These are phyloP conservation scores for Moesziomyces sp. DNA, from an alignment of 1,284 basidiomycete genomes.

Conservation along the genomic window DNA sequence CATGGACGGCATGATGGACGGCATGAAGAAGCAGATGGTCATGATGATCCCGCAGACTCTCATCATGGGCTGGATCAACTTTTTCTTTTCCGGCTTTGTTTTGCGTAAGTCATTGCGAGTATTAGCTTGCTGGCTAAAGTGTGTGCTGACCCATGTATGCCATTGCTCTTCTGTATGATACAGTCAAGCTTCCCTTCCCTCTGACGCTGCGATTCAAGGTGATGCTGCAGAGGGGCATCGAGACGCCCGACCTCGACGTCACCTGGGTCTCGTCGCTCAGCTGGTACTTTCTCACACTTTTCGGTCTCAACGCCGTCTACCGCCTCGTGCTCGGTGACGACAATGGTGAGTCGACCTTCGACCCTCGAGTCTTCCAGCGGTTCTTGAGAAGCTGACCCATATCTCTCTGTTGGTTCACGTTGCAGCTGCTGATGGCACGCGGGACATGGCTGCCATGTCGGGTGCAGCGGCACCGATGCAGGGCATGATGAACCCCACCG, in stretches of 20 bases:
- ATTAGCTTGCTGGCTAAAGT: too few species aligned
- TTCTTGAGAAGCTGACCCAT: neutral
- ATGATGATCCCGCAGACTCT: constrained; percentile 76
- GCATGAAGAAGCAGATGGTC: constrained; percentile 98
- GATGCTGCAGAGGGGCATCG: constrained; percentile 96
- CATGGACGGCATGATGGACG: constrained; percentile 99
- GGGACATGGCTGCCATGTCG: constrained; percentile 64
- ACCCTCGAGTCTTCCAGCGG: too few species aligned
- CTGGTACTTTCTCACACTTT: constrained; percentile 99
- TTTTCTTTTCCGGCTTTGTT: constrained; percentile 98
- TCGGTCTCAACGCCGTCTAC: constrained; percentile 95
- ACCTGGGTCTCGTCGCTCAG: constrained; percentile 98
- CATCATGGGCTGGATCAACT: constrained; percentile 99
- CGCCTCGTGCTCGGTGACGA: constrained; percentile 89
- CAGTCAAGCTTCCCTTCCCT: constrained; percentile 92
- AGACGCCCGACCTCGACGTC: constrained; percentile 96
- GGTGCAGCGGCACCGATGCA: constrained; percentile 50
- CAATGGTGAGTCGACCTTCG: constrained; percentile 75
- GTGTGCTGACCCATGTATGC: neutral
- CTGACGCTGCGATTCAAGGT: constrained; percentile 96
- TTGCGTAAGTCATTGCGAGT: constrained; percentile 75
- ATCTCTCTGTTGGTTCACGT: neutral
- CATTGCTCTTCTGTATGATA: neutral
- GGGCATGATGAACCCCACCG: constrained; percentile 41
- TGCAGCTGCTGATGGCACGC: constrained; percentile 65